phyloP scores from a whole-genome alignment of 1,284 basidiomycete genomes.

The Ganoderma lucidum region DNA sequence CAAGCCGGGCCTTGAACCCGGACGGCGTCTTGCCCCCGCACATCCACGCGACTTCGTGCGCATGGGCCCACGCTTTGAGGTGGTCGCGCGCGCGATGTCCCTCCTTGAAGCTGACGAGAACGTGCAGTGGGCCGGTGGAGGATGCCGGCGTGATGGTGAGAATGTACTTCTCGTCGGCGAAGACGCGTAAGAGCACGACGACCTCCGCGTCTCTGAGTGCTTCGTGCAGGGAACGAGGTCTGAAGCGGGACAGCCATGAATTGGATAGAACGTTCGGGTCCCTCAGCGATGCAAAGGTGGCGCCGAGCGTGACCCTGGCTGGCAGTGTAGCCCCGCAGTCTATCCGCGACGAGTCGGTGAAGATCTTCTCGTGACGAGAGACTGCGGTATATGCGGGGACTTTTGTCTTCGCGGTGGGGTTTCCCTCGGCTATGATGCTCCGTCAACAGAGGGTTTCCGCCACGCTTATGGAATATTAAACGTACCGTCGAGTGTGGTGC shows the following conservation, averaged over 20 bases:
- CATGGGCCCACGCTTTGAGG: constrained; percentile 65
- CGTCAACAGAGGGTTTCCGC: neutral
- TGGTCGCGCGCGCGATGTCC: constrained; percentile 55
- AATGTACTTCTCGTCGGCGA: constrained; percentile 55
- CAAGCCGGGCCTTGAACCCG: constrained; percentile 28
- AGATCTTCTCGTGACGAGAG: constrained; percentile 30
- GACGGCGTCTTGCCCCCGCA: constrained; percentile 17
- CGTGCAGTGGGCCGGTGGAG: constrained; percentile 20
- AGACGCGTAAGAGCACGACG: constrained; percentile 38
- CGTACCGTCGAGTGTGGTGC: constrained; percentile 20
- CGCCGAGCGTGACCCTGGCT: constrained; percentile 28
- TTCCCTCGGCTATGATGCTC: constrained; percentile 11
- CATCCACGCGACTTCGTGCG: constrained; percentile 39
- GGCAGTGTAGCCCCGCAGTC: neutral
- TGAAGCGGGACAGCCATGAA: neutral
- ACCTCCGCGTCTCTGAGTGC: constrained; percentile 22
- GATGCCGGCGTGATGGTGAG: constrained; percentile 53
- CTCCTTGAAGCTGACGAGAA: constrained; percentile 59
- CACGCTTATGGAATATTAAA: neutral
- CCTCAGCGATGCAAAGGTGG: constrained; percentile 25
- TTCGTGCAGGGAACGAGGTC: neutral
- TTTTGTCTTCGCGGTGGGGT: constrained; percentile 1
- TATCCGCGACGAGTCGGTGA: constrained; percentile 26
- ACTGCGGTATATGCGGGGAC: constrained; percentile 7
- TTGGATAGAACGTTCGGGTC: neutral